Base-by-base conservation (phyloP, 768 basidiomycete genomes). In the Myochromella boudieri region DNA sequence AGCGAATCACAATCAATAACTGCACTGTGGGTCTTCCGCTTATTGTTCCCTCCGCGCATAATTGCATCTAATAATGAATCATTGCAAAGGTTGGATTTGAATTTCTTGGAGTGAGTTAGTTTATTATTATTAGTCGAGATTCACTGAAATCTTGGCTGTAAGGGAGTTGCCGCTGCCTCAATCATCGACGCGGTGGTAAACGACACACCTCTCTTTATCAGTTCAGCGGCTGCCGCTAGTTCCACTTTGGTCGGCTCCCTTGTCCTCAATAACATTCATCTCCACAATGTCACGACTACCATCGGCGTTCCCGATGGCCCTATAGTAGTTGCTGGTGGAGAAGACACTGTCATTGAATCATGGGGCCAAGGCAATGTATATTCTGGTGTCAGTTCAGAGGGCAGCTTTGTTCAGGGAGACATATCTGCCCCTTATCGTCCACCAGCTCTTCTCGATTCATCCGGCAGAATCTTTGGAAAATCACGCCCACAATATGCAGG, bases 401-500 rank as follows among this genome's bases (percentile, higher is more conserved):
- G 70, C 6, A 60, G 42, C 9, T 89, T 79, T 60, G 70, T 67
- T 3, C 78, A 85, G 60, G 78, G 72, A 3, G 56, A 55, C 18
- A 74, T 88, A 26, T 46, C 70, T 2, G 64, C 71, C 6, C 70
- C 79, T 1, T 66, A 66, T 48, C 90, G 87, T 61, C 74, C 84
- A 3, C 63, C 72, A 15, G 68, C 65, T 32, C 65, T 91, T 15
- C 62, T 89, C 9, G 81, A 85, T 55, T 49, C 68, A 38, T 47
- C 72, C 11, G 85, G 85, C 4, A 72, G 72, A 40, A 79, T 88
- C 26, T 82, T 87, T 42, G 78, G 83, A 20, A 78, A 65, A 56
- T 68, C 66, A 14, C 85, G 80, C 57, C 87, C 87, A 2, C 86
- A 88, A 58, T 90, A 90, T 52, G 75, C 64, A 37, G 67, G 68